phyloP scores from a whole-genome alignment of 2,329 filamentous ascomycete species.

The Talaromyces funiculosus region DNA sequence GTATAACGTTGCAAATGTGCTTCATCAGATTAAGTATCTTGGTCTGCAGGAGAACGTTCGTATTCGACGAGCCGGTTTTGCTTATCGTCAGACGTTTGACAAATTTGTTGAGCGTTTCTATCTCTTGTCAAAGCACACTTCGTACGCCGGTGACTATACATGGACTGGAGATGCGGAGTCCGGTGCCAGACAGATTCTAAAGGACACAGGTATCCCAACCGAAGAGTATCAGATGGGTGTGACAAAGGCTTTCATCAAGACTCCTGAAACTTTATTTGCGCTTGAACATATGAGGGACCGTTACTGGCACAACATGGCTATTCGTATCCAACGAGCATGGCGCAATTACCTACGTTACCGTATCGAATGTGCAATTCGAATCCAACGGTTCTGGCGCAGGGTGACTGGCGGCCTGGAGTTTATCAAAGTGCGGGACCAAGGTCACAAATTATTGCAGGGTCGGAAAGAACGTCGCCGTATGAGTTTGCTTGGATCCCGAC shows the following conservation, averaged over 20 bases:
- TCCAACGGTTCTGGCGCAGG: constrained; percentile 93
- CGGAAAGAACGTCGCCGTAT: constrained; percentile 88
- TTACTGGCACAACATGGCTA: constrained; percentile 99
- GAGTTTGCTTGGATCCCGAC: constrained; percentile 82
- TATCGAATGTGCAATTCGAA: constrained; percentile 84
- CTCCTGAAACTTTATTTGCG: constrained; percentile 92
- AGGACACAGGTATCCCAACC: constrained; percentile 88
- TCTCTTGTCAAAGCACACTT: constrained; percentile 85
- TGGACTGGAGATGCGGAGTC: constrained; percentile 86
- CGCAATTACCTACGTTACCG: constrained; percentile 91
- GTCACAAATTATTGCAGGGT: constrained; percentile 72
- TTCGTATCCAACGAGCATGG: constrained; percentile 95
- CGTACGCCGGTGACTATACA: constrained; percentile 94
- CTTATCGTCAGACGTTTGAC: constrained; percentile 93
- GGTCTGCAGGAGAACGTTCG: constrained; percentile 99
- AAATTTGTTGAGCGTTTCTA: constrained; percentile 99
- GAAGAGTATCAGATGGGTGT: constrained; percentile 98
- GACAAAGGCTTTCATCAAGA: constrained; percentile 96
- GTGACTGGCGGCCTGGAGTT: constrained; percentile 87
- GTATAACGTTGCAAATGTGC: constrained; percentile 84
- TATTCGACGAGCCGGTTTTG: constrained; percentile 92
- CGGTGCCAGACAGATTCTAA: constrained; percentile 85
- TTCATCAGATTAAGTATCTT: constrained; percentile 98
- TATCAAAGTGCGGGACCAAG: constrained; percentile 79
- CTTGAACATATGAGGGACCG: constrained; percentile 95